Conservation (phyloP, 2,329 filamentous ascomycete species). For the Ophiognomonia clavigignenti-juglandacearum region DNA sequence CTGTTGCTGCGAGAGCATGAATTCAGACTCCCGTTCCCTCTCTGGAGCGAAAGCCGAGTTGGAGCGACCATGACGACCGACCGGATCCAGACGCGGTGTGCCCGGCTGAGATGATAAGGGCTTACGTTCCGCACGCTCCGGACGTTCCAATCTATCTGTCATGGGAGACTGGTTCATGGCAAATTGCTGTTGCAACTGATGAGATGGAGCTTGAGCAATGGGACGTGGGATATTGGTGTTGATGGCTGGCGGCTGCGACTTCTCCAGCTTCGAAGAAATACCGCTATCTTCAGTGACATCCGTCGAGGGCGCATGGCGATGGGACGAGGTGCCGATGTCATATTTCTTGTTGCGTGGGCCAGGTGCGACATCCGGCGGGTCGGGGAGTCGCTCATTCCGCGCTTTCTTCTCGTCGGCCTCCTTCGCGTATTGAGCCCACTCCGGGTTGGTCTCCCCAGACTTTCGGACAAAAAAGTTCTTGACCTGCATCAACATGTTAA, state of each 20-base stretch:
- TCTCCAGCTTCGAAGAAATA: constrained; percentile 41
- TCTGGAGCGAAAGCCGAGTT: constrained; percentile 7
- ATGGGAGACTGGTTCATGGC: constrained; percentile 19
- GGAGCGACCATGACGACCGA: constrained; percentile 10
- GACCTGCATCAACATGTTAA: constrained; percentile 42
- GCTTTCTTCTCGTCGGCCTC: constrained; percentile 54
- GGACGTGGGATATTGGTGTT: constrained; percentile 25
- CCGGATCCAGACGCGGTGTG: constrained; percentile 9
- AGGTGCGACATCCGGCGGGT: constrained; percentile 53
- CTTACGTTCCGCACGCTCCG: constrained; percentile 11
- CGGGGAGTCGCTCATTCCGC: constrained; percentile 54
- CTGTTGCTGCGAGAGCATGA: constrained; percentile 25
- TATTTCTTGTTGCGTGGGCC: constrained; percentile 46
- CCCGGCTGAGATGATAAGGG: constrained; percentile 11
- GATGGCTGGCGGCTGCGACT: constrained; percentile 21
- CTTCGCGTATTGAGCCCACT: constrained; percentile 55
- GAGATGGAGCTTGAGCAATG: constrained; percentile 27
- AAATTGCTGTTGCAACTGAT: constrained; percentile 22
- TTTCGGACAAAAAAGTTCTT: constrained; percentile 61
- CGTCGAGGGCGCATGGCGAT: constrained; percentile 35
- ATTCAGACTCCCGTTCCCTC: constrained; percentile 12
- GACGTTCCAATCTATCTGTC: constrained; percentile 9
- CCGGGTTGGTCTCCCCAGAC: constrained; percentile 52
- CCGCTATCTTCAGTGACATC: constrained; percentile 40
- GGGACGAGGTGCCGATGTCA: constrained; percentile 38